A percentile compares a stretch with the other conserved stretches of the same genome.
Evolutionary conservation across 768 basidiomycete genomes (phyloP).

Genomic region (Myochromella boudieri): DNA sequence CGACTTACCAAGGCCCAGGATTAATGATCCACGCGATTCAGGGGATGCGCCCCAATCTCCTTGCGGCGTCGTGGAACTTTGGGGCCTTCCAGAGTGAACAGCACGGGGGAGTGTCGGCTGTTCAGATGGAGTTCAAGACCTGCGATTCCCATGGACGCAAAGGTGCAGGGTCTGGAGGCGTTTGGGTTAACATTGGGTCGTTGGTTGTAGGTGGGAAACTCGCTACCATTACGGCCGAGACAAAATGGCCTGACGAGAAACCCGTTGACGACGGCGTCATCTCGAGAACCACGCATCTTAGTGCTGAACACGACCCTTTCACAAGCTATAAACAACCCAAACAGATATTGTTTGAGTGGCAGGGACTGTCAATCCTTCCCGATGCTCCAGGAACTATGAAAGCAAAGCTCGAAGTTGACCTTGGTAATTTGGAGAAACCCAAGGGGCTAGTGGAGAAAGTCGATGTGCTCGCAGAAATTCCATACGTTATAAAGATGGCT

Average conservation of each 20-base stretch:
- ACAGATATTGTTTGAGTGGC: conserved; percentile 76
- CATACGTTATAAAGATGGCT: conserved; percentile 87
- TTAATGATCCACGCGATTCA: conserved; percentile 97
- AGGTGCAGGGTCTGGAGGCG: conserved; percentile 79
- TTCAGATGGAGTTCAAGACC: conserved; percentile 97
- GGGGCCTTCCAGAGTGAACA: conserved; percentile 80
- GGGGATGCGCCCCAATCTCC: conserved; percentile 94
- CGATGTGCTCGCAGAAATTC: conserved; percentile 87
- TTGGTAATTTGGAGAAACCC: conserved; percentile 57
- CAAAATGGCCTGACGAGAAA: conserved; percentile 68
- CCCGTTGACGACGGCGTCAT: conserved; percentile 43
- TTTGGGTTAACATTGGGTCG: conserved; percentile 83
- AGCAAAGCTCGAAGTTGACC: conserved; percentile 54
- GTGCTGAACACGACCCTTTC: conserved; percentile 63
- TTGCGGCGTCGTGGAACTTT: conserved; percentile 96
- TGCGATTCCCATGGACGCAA: conserved; percentile 74
- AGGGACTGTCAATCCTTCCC: conserved; percentile 58
- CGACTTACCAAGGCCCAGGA: conserved; percentile 58
- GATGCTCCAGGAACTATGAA: conserved; percentile 53
- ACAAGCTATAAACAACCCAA: conserved; percentile 80
- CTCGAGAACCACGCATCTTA: conserved; percentile 67
- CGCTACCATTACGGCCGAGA: conserved; percentile 75
- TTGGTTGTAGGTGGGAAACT: conserved; percentile 81
- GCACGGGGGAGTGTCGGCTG: conserved; percentile 74
- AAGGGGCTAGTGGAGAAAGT: conserved; percentile 89